Conservation (phyloP, 495 filamentous ascomycete species). For the Lepidopterella palustris region DNA sequence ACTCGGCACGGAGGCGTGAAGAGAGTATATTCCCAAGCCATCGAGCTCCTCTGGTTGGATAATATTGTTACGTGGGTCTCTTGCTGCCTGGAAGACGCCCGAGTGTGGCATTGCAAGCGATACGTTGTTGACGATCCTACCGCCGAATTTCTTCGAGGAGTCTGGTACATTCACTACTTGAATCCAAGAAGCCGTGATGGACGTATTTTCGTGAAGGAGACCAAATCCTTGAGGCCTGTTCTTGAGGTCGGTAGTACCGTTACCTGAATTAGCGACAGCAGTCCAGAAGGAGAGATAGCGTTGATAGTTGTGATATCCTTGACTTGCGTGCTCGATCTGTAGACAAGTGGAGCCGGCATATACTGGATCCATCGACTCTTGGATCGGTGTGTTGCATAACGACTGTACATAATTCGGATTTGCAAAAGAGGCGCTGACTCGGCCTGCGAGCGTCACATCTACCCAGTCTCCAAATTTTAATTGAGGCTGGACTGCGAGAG, state of each 20-base stretch:
- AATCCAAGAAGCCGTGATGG: constrained; percentile 56
- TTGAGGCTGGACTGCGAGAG: constrained; percentile 52
- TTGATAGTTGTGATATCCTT: constrained; percentile 51
- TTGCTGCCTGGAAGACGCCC: constrained; percentile 55
- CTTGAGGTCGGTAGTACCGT: constrained; percentile 35
- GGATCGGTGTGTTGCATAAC: constrained; percentile 56
- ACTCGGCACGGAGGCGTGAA: constrained; percentile 58
- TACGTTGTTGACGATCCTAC: constrained; percentile 60
- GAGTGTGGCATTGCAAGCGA: constrained; percentile 68
- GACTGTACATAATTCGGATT: constrained; percentile 48
- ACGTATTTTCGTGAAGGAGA: constrained; percentile 60
- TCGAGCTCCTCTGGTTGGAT: constrained; percentile 57
- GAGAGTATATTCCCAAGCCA: constrained; percentile 58
- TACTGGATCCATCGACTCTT: constrained; percentile 30
- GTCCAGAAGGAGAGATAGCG: constrained; percentile 47
- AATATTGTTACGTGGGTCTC: constrained; percentile 53
- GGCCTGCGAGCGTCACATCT: constrained; percentile 42
- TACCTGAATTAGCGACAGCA: constrained; percentile 34
- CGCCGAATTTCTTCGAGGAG: constrained; percentile 39
- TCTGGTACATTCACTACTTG: constrained; percentile 42
- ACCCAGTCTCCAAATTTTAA: constrained; percentile 49
- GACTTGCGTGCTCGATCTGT: constrained; percentile 55
- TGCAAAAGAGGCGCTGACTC: constrained; percentile 52
- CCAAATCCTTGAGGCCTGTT: constrained; percentile 48
- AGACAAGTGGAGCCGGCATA: constrained; percentile 51